Conservation (phyloP, 192 early-diverging fungal species). For the Powellomyces hirtus region DNA sequence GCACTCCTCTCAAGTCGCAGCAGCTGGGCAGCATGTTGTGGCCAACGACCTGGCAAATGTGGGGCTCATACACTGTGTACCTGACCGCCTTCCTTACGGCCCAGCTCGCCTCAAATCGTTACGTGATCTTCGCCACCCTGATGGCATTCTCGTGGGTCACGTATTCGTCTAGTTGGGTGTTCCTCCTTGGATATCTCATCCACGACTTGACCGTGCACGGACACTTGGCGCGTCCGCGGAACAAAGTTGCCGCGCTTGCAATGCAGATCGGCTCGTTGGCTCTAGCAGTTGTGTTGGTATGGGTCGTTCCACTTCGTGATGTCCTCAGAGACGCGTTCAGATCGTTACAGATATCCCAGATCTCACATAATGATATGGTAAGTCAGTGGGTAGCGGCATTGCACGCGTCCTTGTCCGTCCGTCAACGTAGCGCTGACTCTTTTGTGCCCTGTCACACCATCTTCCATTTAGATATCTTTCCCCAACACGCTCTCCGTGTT, state of each 20-base stretch:
- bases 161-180: not conserved
- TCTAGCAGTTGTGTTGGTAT: not conserved
- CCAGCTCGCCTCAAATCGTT: conserved; percentile 11
- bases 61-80: conserved; percentile 9
- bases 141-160: conserved; percentile 8
- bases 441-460: not conserved
- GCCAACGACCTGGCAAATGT: conserved; percentile 5
- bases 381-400: not conserved
- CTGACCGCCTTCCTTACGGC: conserved; percentile 10
- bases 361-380: not conserved
- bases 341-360: not conserved
- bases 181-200: conserved; percentile 12
- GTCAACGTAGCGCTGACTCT: not conserved
- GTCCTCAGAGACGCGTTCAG: not conserved
- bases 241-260: not conserved
- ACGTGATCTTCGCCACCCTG: conserved; percentile 9
- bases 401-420: not conserved
- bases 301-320: not conserved
- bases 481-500: conserved; percentile 6
- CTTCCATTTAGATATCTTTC: not conserved
- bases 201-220: conserved; percentile 3
- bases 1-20: not conserved
- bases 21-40: conserved; percentile 8
- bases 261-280: not conserved
- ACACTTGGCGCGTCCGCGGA: not conserved